Base-by-base conservation (phyloP, 1,139 yeast species). In the Taiozyma sp. region DNA sequence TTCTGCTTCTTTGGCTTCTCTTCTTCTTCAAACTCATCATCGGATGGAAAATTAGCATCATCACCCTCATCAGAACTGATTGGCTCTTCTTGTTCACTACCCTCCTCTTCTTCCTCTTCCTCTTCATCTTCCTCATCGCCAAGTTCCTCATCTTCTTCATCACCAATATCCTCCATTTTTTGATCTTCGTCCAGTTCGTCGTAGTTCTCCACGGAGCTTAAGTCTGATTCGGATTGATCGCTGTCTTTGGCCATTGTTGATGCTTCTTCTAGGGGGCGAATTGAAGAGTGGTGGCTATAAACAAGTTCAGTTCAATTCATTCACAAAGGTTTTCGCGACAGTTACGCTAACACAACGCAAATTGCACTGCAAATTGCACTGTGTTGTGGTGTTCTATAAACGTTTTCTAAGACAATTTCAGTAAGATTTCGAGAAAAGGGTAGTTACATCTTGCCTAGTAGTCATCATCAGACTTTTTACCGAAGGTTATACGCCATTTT, bases 11-110 rank as follows among this genome's bases (percentile, higher is more conserved):
- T 50, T 8, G 54, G 48, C 28, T 52, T 50, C 24, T 45, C 53
- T n/a, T 56, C 61, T 3, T 56, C 61, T 7, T 52, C 62, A 1
- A 60, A 61, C 24, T 57, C 66, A 34, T 65, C 63, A 16, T 62
- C 64, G 26, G 28, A 37, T 11, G 40, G 44, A 21, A 43, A 45
- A 7, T 58, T 61, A 34, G 56, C 68, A 40, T 64, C 64, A n/a
- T 63, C 66, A 9, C 58, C 61, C 9, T 56, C 63, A 11, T 65
- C 67, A 39, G 43, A 52, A 49, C 19, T 52, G 51, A 29, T 53
- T 59, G n/a, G 54, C 58, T 46, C 42, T 11, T 50, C 51, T 28
- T 49, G 54, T 43, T 53, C 53, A 22, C 37, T 42, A 46, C 32
- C 48, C 45, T 48, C 53, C 29, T 48, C 56, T 39, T 45, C 56